Evolutionary conservation across 768 basidiomycete species (phyloP).

Genomic region (Mycena pura): DNA sequence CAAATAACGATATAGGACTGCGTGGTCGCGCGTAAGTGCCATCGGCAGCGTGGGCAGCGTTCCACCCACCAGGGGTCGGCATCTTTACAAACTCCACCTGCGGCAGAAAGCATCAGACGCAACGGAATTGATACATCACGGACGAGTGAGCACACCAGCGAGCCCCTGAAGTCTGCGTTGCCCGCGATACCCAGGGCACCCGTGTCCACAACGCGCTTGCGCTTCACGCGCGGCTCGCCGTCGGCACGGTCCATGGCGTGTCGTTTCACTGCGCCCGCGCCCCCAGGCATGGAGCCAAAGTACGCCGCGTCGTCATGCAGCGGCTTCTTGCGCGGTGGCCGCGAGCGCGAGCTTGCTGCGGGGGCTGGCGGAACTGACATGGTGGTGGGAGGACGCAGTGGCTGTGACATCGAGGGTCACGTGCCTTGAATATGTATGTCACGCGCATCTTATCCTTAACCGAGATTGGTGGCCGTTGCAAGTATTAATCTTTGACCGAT

Average conservation of each 20-base stretch:
- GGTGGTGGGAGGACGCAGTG: neutral
- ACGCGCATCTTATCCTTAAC: too few species aligned
- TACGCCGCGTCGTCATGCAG: constrained; percentile 79
- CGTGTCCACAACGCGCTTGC: constrained; percentile 63
- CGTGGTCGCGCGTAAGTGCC: neutral
- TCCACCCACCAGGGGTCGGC: constrained; percentile 47
- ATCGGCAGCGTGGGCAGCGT: neutral
- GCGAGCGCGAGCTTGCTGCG: constrained; percentile 60
- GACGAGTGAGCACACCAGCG: constrained; percentile 44
- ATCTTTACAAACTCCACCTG: constrained; percentile 82
- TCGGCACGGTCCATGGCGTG: constrained; percentile 72
- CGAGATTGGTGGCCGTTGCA: too few species aligned
- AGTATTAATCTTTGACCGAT: too few species aligned
- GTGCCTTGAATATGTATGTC: too few species aligned
- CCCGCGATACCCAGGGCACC: constrained; percentile 30
- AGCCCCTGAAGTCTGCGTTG: constrained; percentile 46
- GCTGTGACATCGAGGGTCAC: neutral
- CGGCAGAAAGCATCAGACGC: constrained; percentile 10
- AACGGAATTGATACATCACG: neutral
- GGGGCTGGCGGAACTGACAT: constrained; percentile 45
- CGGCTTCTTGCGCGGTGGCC: constrained; percentile 66
- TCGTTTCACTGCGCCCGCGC: constrained; percentile 63
- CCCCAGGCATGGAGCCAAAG: constrained; percentile 57
- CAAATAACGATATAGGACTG: constrained; percentile 73
- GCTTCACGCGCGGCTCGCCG: constrained; percentile 76